These are phyloP conservation scores for Diplogelasinospora grovesii DNA, from an alignment of 495 filamentous ascomycete genomes.

Conservation along the genomic window DNA sequence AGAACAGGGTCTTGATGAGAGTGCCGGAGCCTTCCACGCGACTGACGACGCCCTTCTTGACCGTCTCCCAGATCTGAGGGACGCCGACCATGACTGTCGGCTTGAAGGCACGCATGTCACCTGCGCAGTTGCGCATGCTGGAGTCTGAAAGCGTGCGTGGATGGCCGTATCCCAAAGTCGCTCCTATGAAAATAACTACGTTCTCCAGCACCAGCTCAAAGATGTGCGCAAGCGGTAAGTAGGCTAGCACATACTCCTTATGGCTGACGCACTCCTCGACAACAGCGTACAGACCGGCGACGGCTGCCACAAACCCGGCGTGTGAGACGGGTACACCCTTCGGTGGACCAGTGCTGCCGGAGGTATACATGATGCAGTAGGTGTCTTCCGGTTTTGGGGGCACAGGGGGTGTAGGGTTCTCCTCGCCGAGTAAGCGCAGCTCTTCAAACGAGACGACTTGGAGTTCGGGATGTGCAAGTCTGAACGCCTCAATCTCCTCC, in stretches of 20 bases:
- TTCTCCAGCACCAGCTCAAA: constrained; percentile 81
- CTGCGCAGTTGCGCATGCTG: constrained; percentile 39
- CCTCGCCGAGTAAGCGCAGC: constrained; percentile 51
- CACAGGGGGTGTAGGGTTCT: constrained; percentile 54
- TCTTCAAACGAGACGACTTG: constrained; percentile 39
- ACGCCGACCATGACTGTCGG: constrained; percentile 82
- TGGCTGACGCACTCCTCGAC: constrained; percentile 41
- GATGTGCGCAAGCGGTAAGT: constrained; percentile 88
- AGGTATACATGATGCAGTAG: constrained; percentile 93
- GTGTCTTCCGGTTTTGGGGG: constrained; percentile 64
- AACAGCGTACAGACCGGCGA: constrained; percentile 36
- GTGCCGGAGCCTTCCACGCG: constrained; percentile 47
- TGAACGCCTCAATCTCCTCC: constrained; percentile 36
- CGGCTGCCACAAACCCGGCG: constrained; percentile 62
- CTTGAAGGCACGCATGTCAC: constrained; percentile 71
- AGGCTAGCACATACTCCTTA: constrained; percentile 64
- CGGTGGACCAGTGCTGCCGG: constrained; percentile 80
- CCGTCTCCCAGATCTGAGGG: constrained; percentile 72
- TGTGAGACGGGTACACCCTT: constrained; percentile 85
- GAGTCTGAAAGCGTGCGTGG: constrained; percentile 72
- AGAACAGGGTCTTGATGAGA: constrained; percentile 32
- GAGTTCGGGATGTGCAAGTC: constrained; percentile 31
- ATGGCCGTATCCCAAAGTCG: constrained; percentile 76
- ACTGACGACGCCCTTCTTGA: constrained; percentile 67
- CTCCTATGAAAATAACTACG: constrained; percentile 62